A percentile compares a stretch with the other conserved stretches of the same genome.
phyloP scores from a whole-genome alignment of 1,139 yeast genomes.

The Pichia norvegensis region DNA sequence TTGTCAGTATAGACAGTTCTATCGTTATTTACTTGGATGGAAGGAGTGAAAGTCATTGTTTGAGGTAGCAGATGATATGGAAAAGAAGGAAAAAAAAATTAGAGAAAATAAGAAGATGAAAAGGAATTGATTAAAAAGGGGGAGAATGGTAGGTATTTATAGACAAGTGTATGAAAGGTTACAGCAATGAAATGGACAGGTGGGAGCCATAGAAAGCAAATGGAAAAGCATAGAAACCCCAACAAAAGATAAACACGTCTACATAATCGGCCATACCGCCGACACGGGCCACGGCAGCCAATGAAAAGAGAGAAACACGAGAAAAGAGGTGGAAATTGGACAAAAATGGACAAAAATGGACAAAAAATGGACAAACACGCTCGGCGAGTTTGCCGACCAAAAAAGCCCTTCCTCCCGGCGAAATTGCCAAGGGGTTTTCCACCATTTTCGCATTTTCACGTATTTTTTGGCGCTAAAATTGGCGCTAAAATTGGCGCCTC shows the following conservation, averaged over 20 bases:
- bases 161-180: not conserved
- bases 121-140: not conserved
- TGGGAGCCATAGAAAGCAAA: not conserved
- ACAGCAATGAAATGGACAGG: no score
- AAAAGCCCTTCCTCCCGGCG: conserved; percentile 5
- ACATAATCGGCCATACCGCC: not conserved
- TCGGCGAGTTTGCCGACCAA: conserved; percentile 8
- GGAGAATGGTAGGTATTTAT: not conserved
- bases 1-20: conserved; percentile 52
- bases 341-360: no score
- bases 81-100: not conserved
- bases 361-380: not conserved
- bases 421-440: conserved; percentile 13
- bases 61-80: not conserved
- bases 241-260: not conserved
- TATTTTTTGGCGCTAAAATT: no score
- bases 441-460: no score
- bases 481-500: no score
- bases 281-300: not conserved
- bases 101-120: not conserved
- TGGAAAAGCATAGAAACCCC: not conserved
- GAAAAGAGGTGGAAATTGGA: no score
- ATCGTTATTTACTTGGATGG: conserved; percentile 57
- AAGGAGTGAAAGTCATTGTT: conserved; percentile 22
- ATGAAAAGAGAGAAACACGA: no score